Percentiles rank a stretch among this genome's conserved stretches.
Evolutionary conservation across 441 rosid species (phyloP).

Genomic region (Erodium trifolium): DNA sequence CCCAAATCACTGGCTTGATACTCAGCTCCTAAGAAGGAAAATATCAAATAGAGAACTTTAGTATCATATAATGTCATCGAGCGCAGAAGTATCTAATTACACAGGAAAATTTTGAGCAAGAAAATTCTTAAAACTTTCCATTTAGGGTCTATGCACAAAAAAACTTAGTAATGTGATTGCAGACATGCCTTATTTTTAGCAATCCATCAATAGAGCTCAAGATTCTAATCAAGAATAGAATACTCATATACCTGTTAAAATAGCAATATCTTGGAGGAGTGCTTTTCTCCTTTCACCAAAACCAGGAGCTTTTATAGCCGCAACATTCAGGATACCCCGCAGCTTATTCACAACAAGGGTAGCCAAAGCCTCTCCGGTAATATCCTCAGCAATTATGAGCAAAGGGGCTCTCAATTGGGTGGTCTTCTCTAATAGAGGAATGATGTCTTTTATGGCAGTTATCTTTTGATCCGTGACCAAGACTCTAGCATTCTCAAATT

Average conservation of each 20-base stretch:
- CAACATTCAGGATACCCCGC: too few relatives aligned
- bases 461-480: conserved; percentile 86
- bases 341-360: too few relatives aligned
- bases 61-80: background rate
- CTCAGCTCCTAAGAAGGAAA: too few relatives aligned
- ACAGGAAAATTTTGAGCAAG: background rate
- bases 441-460: conserved; percentile 20
- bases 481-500: conserved; percentile 89
- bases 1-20: too few relatives aligned
- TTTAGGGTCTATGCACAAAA: conserved; percentile 28
- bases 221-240: too few relatives aligned
- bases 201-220: conserved; percentile 56
- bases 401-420: conserved; percentile 83
- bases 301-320: background rate
- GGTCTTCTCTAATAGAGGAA: conserved; percentile 81
- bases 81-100: background rate
- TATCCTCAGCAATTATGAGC: conserved; percentile 92
- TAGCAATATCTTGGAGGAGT: background rate
- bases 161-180: too few relatives aligned
- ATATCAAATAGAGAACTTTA: conserved; percentile 9
- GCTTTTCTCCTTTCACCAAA: background rate
- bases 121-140: conserved; percentile 89
- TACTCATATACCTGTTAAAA: too few relatives aligned
- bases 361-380: conserved; percentile 12
- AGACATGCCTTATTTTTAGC: too few relatives aligned